Conservation (phyloP, 192 early-diverging fungal genomes). For the Anaeromyces robustus region DNA sequence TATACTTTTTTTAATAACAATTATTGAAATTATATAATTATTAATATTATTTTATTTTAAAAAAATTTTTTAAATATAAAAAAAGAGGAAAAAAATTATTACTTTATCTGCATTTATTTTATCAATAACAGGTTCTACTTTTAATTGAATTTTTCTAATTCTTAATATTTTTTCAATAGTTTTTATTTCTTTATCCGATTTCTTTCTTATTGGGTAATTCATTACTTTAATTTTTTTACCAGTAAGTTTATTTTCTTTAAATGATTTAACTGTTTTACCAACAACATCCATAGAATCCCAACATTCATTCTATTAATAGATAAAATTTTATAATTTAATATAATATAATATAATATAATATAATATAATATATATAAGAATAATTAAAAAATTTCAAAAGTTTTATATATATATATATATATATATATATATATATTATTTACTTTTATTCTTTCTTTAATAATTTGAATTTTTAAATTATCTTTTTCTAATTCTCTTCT, state of each 20-base stretch:
- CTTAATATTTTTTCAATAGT: not conserved
- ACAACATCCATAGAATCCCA: slow-evolving; percentile 7
- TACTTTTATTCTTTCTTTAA: not conserved
- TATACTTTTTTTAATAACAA: not conserved
- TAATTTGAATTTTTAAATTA: not conserved
- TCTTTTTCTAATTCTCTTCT: not conserved
- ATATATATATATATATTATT: not conserved
- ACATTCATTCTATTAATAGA: not conserved
- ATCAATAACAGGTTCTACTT: not conserved
- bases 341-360: no score
- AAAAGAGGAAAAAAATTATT: no score
- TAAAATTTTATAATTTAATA: not conserved
- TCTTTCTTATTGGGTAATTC: not conserved
- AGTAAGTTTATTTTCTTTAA: not conserved
- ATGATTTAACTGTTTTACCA: slow-evolving; percentile 2
- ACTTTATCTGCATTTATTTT: not conserved
- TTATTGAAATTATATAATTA: no score
- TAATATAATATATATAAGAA: no score
- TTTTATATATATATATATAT: no score
- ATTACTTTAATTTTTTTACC: not conserved
- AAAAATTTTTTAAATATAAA: no score
- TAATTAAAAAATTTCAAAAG: no score
- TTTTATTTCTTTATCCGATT: not conserved
- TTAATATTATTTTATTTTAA: no score
- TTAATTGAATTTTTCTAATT: not conserved